Base-by-base conservation (phyloP, 1,284 basidiomycete species). In the Cerrena zonata region DNA sequence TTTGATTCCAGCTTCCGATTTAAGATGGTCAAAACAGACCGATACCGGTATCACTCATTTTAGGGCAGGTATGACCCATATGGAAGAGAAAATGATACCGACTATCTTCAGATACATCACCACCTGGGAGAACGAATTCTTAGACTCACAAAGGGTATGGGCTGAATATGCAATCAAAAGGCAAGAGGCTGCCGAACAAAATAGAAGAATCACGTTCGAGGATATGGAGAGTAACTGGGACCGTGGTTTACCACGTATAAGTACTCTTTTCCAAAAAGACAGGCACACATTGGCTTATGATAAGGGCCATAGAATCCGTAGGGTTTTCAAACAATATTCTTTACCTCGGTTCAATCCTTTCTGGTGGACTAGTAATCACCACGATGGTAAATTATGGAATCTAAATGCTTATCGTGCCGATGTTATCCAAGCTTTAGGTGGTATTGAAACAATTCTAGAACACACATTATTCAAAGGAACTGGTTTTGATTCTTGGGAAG, bases 161-260 rank as follows among this genome's bases (percentile, higher is more conserved):
- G 92, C 91, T 2, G 96, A 99, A 71, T 99, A 99, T 68, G 96
- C 96, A 0, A 91, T 97, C 91, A 99, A 99, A 79, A 79, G 96
- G 58, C 98, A 98, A 70, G 96, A 99, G 67, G 96, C 95, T 19
- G 95, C 93, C 57, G 94, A 94, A 2, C 92, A 97, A 67, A 98
- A 99, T 69, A 86, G 95, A 52, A 86, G 96, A 22, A 75, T 98
- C 43, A 98, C 94, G 1, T 76, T 97, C n/a, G 94, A 98, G 66
- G 94, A 97, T 76, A 77, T 97, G 21, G 94, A 97, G 67, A 93
- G 96, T 65, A 93, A 89, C 63, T 97, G 93, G 92, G 93, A 98
- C 71, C 90, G 95, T 59, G 95, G 95, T 74, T 95, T 99, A 65
- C 95, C 96, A 50, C 86, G 93, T 62, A 97, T 96, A 75, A 95